Evolutionary conservation across 2,329 filamentous ascomycete genomes (phyloP).

Genomic region (Aspergillus terreus): DNA sequence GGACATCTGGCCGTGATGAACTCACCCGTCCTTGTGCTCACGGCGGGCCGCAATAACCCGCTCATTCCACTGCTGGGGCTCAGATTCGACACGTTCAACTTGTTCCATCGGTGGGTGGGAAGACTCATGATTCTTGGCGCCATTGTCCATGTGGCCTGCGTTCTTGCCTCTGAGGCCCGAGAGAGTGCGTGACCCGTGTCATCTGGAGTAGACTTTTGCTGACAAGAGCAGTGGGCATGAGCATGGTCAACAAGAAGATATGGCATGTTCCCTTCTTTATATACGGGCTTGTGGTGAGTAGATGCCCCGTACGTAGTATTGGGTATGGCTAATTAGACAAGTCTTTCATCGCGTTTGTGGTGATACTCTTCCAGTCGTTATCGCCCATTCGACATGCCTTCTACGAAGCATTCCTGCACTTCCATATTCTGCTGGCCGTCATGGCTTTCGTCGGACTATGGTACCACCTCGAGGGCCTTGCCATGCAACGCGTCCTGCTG

Average conservation of each 20-base stretch:
- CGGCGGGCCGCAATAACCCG: constrained; percentile 88
- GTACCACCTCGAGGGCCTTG: constrained; percentile 30
- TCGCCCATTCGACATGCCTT: constrained; percentile 42
- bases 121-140: constrained; percentile 66
- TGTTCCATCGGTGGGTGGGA: constrained; percentile 78
- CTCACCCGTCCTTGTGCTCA: constrained; percentile 79
- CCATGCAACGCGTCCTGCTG: constrained; percentile 28
- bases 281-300: constrained; percentile 28
- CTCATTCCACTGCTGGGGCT: constrained; percentile 74
- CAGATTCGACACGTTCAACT: constrained; percentile 92
- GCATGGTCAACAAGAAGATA: constrained; percentile 20
- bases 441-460: constrained; percentile 37
- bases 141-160: constrained; percentile 58
- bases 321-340: background rate
- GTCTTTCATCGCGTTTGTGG: constrained; percentile 37
- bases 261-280: constrained; percentile 28
- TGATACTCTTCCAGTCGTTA: constrained; percentile 38
- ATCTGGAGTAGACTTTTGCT: background rate
- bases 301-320: too few relatives aligned
- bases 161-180: constrained; percentile 20
- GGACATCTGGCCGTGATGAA: constrained; percentile 81
- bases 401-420: constrained; percentile 43
- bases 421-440: constrained; percentile 39
- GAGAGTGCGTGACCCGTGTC: constrained; percentile 14
- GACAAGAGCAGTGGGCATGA: constrained; percentile 49